Conservation (phyloP, 2,329 filamentous ascomycete species). For the Xylariales sp. region DNA sequence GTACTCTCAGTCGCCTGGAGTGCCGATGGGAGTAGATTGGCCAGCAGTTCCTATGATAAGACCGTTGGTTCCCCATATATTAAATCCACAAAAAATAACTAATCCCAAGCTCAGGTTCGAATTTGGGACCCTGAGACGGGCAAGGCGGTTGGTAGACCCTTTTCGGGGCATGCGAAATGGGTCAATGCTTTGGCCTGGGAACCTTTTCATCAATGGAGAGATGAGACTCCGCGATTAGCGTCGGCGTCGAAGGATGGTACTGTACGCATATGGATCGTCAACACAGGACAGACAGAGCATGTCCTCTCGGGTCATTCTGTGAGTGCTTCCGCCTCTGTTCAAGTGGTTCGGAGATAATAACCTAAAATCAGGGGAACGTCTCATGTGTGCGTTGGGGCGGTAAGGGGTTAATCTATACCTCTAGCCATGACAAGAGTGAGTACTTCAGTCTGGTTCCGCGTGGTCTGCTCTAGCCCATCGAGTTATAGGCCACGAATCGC, state of each 20-base stretch:
- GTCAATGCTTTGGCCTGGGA: constrained; percentile 88
- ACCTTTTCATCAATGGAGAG: constrained; percentile 77
- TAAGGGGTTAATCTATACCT: constrained; percentile 76
- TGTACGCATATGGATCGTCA: constrained; percentile 79
- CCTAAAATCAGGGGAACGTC: constrained; percentile 74
- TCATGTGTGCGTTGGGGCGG: constrained; percentile 94
- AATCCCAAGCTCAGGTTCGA: too few species aligned
- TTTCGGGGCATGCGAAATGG: constrained; percentile 87
- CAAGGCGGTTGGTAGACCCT: constrained; percentile 61
- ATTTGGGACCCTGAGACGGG: constrained; percentile 86
- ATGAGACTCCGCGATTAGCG: constrained; percentile 72
- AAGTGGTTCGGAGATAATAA: neutral
- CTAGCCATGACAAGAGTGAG: constrained; percentile 90
- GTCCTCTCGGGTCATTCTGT: constrained; percentile 64
- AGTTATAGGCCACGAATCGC: too few species aligned
- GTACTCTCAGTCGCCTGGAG: constrained; percentile 85
- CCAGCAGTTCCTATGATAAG: constrained; percentile 91
- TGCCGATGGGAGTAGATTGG: constrained; percentile 74
- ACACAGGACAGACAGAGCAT: constrained; percentile 72
- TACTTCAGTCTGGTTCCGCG: too few species aligned
- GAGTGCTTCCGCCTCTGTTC: too few species aligned
- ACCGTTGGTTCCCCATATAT: too few species aligned
- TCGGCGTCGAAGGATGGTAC: constrained; percentile 89
- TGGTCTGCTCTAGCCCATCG: too few species aligned
- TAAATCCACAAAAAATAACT: too few species aligned